Percentiles rank a stretch among this genome's conserved stretches.
phyloP scores from a whole-genome alignment of 176 grass and related monocot species.

The Aegilops speltoides region DNA sequence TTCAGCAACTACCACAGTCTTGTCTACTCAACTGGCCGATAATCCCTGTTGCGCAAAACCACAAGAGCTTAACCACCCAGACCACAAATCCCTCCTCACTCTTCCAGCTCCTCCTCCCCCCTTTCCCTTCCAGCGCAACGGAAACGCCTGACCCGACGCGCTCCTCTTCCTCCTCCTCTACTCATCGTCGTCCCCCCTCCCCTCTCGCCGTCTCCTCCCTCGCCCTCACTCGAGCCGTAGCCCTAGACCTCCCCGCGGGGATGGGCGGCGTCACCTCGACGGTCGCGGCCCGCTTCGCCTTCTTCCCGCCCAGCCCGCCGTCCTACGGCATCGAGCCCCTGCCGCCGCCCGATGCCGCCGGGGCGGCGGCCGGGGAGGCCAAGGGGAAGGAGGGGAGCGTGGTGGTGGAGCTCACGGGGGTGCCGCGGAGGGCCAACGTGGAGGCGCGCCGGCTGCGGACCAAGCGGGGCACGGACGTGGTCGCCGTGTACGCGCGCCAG shows the following conservation, averaged over 20 bases:
- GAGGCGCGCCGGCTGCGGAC: conserved; percentile 77
- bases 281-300: conserved; percentile 78
- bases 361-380: neutral
- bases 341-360: neutral
- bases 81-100: neutral
- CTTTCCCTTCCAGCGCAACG: neutral
- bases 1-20: too few species aligned
- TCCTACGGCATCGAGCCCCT: conserved; percentile 55
- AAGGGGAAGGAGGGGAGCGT: neutral
- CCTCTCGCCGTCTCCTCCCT: neutral
- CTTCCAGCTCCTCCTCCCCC: neutral
- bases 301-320: conserved; percentile 79
- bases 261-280: conserved; percentile 84
- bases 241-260: conserved; percentile 12
- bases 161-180: neutral
- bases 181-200: neutral
- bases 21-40: neutral
- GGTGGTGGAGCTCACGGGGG: conserved; percentile 55
- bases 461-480: conserved; percentile 70
- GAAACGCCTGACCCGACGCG: conserved; percentile 36
- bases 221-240: neutral
- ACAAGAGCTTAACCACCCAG: conserved; percentile 1
- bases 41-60: conserved; percentile 20
- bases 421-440: conserved; percentile 66
- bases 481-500: conserved; percentile 82